A percentile compares a stretch with the other conserved stretches of the same genome.
These are phyloP conservation scores for Eustoma russellianum DNA, from an alignment of 257 asterid species.

Conservation along the genomic window DNA sequence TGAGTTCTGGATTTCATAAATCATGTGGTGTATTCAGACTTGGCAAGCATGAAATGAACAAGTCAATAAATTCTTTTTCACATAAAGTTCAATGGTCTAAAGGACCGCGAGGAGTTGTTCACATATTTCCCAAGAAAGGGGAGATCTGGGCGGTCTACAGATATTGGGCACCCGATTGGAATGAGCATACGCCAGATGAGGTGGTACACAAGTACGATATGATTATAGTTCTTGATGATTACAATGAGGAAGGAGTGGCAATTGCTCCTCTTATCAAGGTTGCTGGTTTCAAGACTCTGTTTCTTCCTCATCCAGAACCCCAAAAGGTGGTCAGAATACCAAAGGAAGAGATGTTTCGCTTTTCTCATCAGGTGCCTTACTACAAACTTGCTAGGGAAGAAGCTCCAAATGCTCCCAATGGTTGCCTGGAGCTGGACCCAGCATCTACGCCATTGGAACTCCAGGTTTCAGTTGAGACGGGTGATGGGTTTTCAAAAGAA, in stretches of 20 bases:
- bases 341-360: constrained; percentile 62
- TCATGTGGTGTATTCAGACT: constrained; percentile 75
- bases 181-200: constrained; percentile 42
- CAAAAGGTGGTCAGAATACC: constrained; percentile 33
- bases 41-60: constrained; percentile 38
- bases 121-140: constrained; percentile 51
- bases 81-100: constrained; percentile 59
- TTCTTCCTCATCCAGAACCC: constrained; percentile 41
- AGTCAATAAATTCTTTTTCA: constrained; percentile 53
- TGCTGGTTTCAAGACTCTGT: constrained; percentile 55
- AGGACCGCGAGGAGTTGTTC: constrained; percentile 41
- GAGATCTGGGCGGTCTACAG: constrained; percentile 76
- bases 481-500: no score
- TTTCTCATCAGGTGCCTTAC: constrained; percentile 64
- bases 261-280: constrained; percentile 66
- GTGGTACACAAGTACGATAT: constrained; percentile 59
- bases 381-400: constrained; percentile 50
- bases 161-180: constrained; percentile 66
- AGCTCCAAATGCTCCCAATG: constrained; percentile 47
- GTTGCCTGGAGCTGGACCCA: constrained; percentile 75
- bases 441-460: constrained; percentile 76
- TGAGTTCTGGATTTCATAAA: constrained; percentile 59
- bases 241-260: constrained; percentile 44
- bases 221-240: constrained; percentile 50
- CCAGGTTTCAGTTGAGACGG: constrained; percentile 17